Conservation (phyloP, 2,329 filamentous ascomycete species). For the Neocatenulostroma microsporum region DNA sequence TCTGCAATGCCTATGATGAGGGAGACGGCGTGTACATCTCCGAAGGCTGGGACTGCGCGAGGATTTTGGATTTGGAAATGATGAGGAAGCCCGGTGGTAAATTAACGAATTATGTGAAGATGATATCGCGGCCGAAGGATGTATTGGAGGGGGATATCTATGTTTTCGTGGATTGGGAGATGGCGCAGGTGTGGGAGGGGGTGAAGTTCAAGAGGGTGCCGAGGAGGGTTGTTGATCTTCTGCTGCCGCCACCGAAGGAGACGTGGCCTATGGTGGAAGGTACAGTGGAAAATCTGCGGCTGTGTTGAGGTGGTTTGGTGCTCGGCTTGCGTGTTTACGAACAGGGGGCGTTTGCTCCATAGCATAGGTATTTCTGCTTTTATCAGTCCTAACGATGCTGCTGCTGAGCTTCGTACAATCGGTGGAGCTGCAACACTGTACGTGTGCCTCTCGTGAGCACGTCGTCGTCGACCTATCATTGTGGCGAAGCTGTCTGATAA, state of each 20-base stretch:
- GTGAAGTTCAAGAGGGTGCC: constrained; percentile 46
- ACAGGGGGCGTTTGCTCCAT: no score
- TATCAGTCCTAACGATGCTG: no score
- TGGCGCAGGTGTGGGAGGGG: constrained; percentile 27
- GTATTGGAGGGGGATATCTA: constrained; percentile 25
- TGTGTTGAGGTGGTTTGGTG: no score
- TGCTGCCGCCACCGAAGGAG: constrained; percentile 54
- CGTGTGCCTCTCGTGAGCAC: no score
- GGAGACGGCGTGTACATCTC: constrained; percentile 29
- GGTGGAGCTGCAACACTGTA: no score
- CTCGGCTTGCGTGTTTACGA: no score
- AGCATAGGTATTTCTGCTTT: no score
- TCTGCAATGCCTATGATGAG: constrained; percentile 30
- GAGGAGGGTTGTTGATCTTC: constrained; percentile 54
- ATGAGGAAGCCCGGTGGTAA: constrained; percentile 8
- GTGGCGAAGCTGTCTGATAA: no score
- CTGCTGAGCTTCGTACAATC: no score
- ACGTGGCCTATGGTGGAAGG: no score
- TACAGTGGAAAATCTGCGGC: no score
- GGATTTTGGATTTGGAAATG: constrained; percentile 22
- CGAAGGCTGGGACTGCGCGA: constrained; percentile 27
- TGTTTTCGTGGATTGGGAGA: constrained; percentile 24
- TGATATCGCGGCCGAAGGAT: constrained; percentile 22
- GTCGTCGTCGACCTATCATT: no score
- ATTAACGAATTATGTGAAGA: constrained; percentile 26